Conservation (phyloP, 176 grass and related monocot species). For the Ampelocalamus luodianensis region DNA sequence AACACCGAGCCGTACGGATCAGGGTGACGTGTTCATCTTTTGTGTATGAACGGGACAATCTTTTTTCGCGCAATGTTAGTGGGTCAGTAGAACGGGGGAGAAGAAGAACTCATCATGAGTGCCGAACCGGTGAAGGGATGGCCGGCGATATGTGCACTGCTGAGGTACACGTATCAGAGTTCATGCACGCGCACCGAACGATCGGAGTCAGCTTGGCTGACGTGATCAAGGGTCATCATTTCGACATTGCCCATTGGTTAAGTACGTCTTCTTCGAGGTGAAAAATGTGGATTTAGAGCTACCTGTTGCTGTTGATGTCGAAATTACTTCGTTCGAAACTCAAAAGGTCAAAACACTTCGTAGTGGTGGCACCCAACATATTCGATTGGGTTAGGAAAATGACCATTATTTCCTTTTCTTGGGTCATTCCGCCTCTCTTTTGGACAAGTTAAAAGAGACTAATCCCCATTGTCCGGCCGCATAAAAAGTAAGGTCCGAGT, state of each 20-base stretch:
- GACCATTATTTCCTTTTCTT: neutral
- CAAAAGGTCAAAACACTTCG: neutral
- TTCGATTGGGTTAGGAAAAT: neutral
- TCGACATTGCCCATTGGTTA: neutral
- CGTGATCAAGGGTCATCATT: constrained; percentile 13
- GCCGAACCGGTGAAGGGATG: neutral
- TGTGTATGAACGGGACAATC: neutral
- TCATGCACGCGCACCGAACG: neutral
- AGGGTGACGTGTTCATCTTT: constrained; percentile 19
- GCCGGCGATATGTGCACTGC: neutral
- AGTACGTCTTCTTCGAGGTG: neutral
- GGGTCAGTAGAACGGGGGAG: constrained; percentile 29
- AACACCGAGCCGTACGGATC: neutral
- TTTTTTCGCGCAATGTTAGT: constrained; percentile 19
- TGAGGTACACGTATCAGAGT: constrained; percentile 31
- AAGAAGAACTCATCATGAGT: neutral
- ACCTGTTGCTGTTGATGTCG: neutral
- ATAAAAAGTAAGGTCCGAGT: too few relatives aligned
- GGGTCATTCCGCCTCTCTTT: neutral
- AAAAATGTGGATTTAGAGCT: neutral
- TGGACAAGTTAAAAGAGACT: neutral
- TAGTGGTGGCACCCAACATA: neutral
- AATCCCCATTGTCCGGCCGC: too few relatives aligned
- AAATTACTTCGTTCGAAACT: neutral
- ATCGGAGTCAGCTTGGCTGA: neutral